Evolutionary conservation across 192 early-diverging fungal species (phyloP), one percentile per base, ranked within the genome.

Genomic region (Obelidium mucronatum): DNA sequence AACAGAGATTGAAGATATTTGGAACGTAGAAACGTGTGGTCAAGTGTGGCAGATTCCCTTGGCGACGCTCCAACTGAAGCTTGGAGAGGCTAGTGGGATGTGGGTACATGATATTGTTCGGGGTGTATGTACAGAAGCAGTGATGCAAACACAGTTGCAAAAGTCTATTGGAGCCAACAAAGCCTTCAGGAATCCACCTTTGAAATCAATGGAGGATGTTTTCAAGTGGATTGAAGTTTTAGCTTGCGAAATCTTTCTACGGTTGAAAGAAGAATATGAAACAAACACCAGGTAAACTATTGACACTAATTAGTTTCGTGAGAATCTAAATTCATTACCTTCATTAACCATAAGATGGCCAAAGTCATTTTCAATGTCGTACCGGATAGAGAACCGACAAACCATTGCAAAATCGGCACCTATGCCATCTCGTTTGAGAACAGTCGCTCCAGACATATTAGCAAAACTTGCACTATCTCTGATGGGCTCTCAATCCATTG

Each of bases 61-160:
- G 0, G 77, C 89, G 39, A 82, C 82, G 11, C 76, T 93, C 1
- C 80, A 89, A 70, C 19, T 33, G 2, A 84, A 85, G 75, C 81
- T 92, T 63, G 90, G 89, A 13, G 77, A 80, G 22, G 67, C 74
- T 8, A 80, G 76, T n/a, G 91, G 85, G 2, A 30, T 60, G 24
- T 62, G 87, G 86, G 71, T 93, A 3, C 84, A 87, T 72, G 74
- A 89, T 76, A 90, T 93, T 37, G 76, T 73, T 34, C 79, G 91
- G 6, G 91, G 91, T 0, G 80, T 90, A 1, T 90, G 90, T 73
- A 65, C 78, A 51, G 87, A 85, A 17, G 35, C 61, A 54, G 83
- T 79, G 30, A 76, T 40, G 6, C 56, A 69, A 40, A 66, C 40
- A n/a, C 34, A 40, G 37, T 42, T 79, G 3, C 48, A 58, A 13